Evolutionary conservation across 169 alveolate genomes (phyloP), one percentile per base, ranked within the genome.

Genomic region (Cystoisospora suis): DNA sequence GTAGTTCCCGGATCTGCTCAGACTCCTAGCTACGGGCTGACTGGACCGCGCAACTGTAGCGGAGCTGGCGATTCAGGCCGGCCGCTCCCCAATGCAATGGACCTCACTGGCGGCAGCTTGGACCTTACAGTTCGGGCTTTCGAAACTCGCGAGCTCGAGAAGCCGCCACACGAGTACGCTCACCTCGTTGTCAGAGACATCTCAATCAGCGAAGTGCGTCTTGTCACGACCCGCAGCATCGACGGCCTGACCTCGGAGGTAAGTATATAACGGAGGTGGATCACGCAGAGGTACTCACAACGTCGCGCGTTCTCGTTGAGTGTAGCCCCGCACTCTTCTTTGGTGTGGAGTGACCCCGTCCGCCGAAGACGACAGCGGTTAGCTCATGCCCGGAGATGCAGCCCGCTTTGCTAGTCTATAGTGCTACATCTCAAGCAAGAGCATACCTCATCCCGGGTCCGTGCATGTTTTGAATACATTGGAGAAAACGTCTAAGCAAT

Each of bases 121-220:
- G 91, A 87, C 65, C 34, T 87, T 56, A 87, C 91, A 15, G 70
- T 75, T 29, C 87, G 87, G 20, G 87, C 87, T 23, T 77, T 77
- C 40, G 87, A 77, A 29, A 46, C 87, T 9, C 15, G 69, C 20
- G 45, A 59, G 36, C 70, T 88, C 44, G 92, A 75, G 46, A 77
- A 72, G 80, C 83, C 80, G 29, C 56, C 81, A 46, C 9, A 38
- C 0, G 87, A 77, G 34, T 77, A 45, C 20, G 87, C 87, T 42
- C 42, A 69, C 1, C 69, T 42, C 44, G 87, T 46, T 45, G 87
- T 77, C 27, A 17, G 45, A 15, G 87, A 46, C 59, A 46, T 77
- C 15, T 77, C 70, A 40, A 45, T 46, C 87, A 77, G 87, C 42
- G 87, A 77, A 46, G 45, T 77, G 4, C 87, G 87, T 45, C 69